phyloP scores from a whole-genome alignment of 768 basidiomycete genomes.

The Omphalotus guepiniiformis region DNA sequence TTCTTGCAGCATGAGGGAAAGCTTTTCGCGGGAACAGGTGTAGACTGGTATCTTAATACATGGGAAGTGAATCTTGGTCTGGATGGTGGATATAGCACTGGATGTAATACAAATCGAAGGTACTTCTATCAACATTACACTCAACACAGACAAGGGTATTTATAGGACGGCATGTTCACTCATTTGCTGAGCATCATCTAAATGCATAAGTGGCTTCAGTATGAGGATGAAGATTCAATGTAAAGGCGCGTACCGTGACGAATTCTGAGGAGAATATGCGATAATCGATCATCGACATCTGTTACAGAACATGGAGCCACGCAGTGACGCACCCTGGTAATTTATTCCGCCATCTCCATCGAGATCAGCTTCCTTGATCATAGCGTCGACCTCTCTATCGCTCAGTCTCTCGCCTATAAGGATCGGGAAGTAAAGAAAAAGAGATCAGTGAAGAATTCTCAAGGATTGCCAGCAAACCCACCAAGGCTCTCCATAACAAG shows the following conservation, averaged over 20 bases:
- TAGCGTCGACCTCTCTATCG: slow-evolving; percentile 30
- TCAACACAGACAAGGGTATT: no score
- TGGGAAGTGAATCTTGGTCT: no score
- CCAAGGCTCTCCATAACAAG: slow-evolving; percentile 26
- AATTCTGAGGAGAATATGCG: not conserved
- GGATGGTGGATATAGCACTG: no score
- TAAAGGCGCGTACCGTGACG: not conserved
- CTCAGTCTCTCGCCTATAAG: slow-evolving; percentile 26
- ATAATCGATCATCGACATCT: slow-evolving; percentile 21
- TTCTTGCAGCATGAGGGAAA: no score
- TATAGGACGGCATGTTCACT: slow-evolving; percentile 1
- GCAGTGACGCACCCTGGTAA: slow-evolving; percentile 51
- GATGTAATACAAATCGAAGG: no score
- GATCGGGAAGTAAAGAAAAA: not conserved
- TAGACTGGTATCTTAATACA: no score
- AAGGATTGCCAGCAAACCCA: slow-evolving; percentile 5
- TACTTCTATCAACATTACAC: no score
- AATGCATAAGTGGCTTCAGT: not conserved
- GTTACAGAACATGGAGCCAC: not conserved
- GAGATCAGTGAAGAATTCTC: not conserved
- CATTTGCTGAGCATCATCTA: slow-evolving; percentile 33
- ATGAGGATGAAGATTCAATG: not conserved
- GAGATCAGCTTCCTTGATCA: slow-evolving; percentile 55
- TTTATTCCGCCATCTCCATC: slow-evolving; percentile 81
- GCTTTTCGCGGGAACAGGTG: no score